Evolutionary conservation across 257 asterid species (phyloP).

Genomic region (Nicotiana obtusifolia): DNA sequence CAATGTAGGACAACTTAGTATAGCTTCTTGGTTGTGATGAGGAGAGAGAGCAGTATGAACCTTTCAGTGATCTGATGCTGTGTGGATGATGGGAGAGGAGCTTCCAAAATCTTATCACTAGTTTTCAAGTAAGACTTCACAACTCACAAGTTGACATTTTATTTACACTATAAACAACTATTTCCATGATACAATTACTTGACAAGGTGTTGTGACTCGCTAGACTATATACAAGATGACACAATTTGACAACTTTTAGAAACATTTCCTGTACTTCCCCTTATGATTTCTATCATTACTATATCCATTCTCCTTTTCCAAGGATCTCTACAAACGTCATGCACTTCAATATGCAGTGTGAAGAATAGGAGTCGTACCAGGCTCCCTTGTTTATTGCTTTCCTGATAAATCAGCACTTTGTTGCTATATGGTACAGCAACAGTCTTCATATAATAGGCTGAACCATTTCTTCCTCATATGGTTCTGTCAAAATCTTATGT

Average conservation of each 20-base stretch:
- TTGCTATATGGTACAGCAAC: background rate
- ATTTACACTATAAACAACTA: background rate
- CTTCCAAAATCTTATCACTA: background rate
- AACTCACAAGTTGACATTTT: background rate
- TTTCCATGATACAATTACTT: background rate
- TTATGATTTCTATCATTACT: background rate
- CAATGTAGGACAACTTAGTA: background rate
- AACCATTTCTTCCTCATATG: background rate
- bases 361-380: background rate
- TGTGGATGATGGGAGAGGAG: background rate
- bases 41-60: background rate
- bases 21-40: constrained; percentile 2
- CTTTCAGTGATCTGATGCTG: background rate
- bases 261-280: background rate
- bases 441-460: background rate
- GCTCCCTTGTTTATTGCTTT: background rate
- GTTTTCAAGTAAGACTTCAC: background rate
- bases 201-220: background rate
- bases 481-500: background rate
- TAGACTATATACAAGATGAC: background rate
- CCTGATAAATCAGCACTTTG: background rate
- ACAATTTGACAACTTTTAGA: background rate
- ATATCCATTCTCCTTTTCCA: background rate
- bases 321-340: background rate
- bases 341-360: background rate